Evolutionary conservation across 2,329 filamentous ascomycete species (phyloP).

Genomic region (Lachnellula cervina): DNA sequence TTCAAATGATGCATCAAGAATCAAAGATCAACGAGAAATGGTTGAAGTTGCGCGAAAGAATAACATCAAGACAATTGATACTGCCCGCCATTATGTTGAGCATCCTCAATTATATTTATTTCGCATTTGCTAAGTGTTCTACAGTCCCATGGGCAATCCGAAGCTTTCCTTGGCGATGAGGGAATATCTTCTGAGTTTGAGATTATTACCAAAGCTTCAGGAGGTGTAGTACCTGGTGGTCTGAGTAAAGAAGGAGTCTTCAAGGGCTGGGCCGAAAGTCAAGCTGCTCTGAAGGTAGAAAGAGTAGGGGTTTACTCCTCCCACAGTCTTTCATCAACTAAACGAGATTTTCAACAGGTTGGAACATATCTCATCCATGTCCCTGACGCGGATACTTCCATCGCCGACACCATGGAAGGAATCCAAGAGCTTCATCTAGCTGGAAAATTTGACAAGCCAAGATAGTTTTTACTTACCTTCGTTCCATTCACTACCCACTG

Average conservation of each 20-base stretch:
- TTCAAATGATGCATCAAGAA: background rate
- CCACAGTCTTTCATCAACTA: background rate
- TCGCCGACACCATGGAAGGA: constrained; percentile 5
- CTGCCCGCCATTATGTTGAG: constrained; percentile 9
- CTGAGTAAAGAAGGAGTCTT: constrained; percentile 8
- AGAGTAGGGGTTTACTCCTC: background rate
- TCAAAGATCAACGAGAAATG: background rate
- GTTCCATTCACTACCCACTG: no score
- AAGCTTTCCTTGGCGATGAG: constrained; percentile 6
- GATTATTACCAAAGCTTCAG: constrained; percentile 9
- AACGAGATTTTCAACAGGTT: background rate
- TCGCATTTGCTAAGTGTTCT: background rate
- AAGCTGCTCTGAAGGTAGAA: constrained; percentile 4
- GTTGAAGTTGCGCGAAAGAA: constrained; percentile 1
- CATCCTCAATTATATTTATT: background rate
- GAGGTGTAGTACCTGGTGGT: background rate
- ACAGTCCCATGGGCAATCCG: constrained; percentile 5
- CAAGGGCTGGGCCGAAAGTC: constrained; percentile 4
- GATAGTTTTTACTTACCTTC: no score
- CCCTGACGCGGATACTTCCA: constrained; percentile 1
- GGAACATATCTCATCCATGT: constrained; percentile 8
- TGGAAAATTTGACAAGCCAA: constrained; percentile 4
- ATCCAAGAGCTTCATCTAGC: constrained; percentile 7
- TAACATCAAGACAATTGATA: constrained; percentile 9
- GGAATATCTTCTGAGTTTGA: constrained; percentile 7